Evolutionary conservation across 768 basidiomycete genomes (phyloP).

Genomic region (Russula earlei): DNA sequence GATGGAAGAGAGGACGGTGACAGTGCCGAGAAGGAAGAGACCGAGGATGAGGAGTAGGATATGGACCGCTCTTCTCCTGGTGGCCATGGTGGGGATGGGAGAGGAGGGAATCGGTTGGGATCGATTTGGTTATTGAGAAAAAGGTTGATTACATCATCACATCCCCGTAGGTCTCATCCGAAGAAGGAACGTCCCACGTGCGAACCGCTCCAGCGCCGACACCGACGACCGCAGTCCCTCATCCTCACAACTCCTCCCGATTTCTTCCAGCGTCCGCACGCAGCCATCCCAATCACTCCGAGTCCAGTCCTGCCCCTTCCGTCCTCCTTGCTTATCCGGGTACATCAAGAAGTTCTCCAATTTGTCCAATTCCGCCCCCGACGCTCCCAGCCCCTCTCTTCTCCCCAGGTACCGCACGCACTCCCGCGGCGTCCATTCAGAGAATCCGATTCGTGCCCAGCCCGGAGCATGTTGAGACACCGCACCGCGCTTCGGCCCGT

Average conservation of each 20-base stretch:
- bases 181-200: slow-evolving; percentile 38
- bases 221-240: slow-evolving; percentile 43
- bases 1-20: slow-evolving; percentile 84
- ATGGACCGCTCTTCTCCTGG: slow-evolving; percentile 38
- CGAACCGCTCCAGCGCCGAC: slow-evolving; percentile 38
- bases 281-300: slow-evolving; percentile 55
- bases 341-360: slow-evolving; percentile 25
- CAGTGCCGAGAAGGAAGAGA: slow-evolving; percentile 77
- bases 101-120: slow-evolving; percentile 19
- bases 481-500: slow-evolving; percentile 25
- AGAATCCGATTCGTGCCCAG: slow-evolving; percentile 34
- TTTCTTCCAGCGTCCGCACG: slow-evolving; percentile 35
- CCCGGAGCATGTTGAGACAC: slow-evolving; percentile 51
- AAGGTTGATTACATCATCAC: slow-evolving; percentile 6
- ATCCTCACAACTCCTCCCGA: slow-evolving; percentile 48
- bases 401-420: slow-evolving; percentile 50
- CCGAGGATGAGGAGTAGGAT: slow-evolving; percentile 49
- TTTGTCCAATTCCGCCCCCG: not conserved
- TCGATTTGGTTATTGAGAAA: slow-evolving; percentile 5
- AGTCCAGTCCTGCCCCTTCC: slow-evolving; percentile 70
- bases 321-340: slow-evolving; percentile 44
- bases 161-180: slow-evolving; percentile 36
- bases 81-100: slow-evolving; percentile 19
- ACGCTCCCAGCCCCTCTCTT: slow-evolving; percentile 23
- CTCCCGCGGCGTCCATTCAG: slow-evolving; percentile 45